Evolutionary conservation across 208 protist genomes (phyloP).

Genomic region (Strigomonas culicis): DNA sequence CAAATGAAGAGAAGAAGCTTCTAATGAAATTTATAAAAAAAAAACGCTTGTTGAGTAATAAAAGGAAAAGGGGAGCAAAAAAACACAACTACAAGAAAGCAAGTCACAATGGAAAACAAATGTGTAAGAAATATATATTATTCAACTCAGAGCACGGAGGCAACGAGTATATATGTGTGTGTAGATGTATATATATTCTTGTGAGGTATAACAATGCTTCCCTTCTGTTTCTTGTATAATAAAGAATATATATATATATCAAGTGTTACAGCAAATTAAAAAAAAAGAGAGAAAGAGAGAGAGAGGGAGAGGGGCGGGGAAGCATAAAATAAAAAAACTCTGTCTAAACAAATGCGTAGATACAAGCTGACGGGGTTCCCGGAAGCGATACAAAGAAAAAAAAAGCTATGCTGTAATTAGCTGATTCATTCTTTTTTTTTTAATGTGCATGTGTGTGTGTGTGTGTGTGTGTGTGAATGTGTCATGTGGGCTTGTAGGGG

Average conservation of each 20-base stretch:
- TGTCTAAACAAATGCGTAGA: not conserved
- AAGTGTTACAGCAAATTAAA: slow-evolving; percentile 11
- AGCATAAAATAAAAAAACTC: not conserved
- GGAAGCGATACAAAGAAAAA: not conserved
- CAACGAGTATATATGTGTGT: not conserved
- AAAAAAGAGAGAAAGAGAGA: slow-evolving; percentile 7
- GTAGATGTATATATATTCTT: not conserved
- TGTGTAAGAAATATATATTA: not conserved
- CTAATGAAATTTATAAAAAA: not conserved
- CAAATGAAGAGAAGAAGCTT: not conserved
- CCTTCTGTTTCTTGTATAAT: not conserved
- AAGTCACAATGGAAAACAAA: not conserved
- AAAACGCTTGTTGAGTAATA: not conserved
- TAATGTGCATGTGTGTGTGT: not conserved
- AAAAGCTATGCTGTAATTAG: not conserved
- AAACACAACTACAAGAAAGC: not conserved
- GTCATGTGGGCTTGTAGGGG: not conserved
- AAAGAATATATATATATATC: not conserved
- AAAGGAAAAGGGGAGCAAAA: not conserved
- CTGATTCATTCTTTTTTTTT: not conserved
- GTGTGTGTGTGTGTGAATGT: not conserved
- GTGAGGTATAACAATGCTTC: not conserved
- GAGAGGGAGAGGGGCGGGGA: not conserved
- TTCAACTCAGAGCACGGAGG: not conserved
- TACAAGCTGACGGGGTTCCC: not conserved